Evolutionary conservation across 2,329 filamentous ascomycete species (phyloP), one percentile per base, ranked within the genome.

Genomic region (Diaporthe capsici): DNA sequence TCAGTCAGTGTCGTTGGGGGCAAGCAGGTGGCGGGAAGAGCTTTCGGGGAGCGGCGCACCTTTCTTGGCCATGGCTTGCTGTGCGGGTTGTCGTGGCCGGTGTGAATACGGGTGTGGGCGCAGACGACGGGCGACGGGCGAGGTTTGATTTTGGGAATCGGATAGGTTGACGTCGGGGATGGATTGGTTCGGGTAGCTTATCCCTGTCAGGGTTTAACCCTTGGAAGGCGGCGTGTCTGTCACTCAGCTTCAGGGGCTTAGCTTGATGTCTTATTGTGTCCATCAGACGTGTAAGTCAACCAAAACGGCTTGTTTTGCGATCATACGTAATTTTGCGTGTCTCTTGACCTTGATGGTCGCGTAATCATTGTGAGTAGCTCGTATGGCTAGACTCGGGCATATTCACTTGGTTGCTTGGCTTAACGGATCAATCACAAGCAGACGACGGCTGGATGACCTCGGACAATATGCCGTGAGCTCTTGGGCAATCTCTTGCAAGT

Each of bases 41-140:
- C 47, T 47, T 44, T 2, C 58, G 75, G 12, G 22, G 47, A 22
- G 20, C 0, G 31, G 15, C 39, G 51, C 79, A 83, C 82, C 79
- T 81, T 85, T 85, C 80, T 85, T 85, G 65, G 84, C 84, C 84
- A 85, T 85, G 73, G 65, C 75, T 76, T 17, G 63, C 28, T 53
- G 34, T 55, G 34, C 31, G 47, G 65, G 34, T 31, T 70, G 65
- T 68, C 63, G 71, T 74, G 20, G 68, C 68, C 68, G 37, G 28
- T 44, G 37, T 25, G 68, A 34, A n/a, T 20, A 22, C 31, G 8
- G 44, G 58, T 42, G n/a, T 61, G 6, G 31, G 34, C 22, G 57
- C 28, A 28, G 42, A 10, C 61, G 42, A 12, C 42, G 61, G 60
- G n/a, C 60, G 39, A 47, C 61, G 63, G 20, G 65, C 31, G 65